These are phyloP conservation scores for Blumeriella jaapii DNA, from an alignment of 2,329 filamentous ascomycete genomes.

Conservation along the genomic window DNA sequence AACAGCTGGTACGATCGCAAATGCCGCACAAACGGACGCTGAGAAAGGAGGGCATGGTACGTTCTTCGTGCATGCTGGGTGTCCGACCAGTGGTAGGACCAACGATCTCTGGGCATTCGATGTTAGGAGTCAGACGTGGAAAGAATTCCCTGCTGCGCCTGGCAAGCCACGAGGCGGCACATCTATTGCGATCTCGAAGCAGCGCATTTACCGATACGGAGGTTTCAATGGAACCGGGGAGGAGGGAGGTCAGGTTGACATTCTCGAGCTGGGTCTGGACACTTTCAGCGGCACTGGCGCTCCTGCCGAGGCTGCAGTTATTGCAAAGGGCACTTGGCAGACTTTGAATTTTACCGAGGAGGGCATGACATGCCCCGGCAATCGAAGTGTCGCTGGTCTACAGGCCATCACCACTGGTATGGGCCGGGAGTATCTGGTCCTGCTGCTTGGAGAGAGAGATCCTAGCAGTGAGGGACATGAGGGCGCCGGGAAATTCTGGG, in stretches of 20 bases:
- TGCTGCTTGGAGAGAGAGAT: constrained; percentile 46
- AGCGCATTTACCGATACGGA: constrained; percentile 65
- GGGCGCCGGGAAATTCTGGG: constrained; percentile 41
- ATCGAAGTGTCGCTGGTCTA: constrained; percentile 42
- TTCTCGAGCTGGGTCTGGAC: constrained; percentile 46
- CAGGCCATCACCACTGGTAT: constrained; percentile 45
- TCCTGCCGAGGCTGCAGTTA: constrained; percentile 38
- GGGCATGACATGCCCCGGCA: constrained; percentile 36
- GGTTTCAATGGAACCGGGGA: constrained; percentile 64
- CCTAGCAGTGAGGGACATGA: constrained; percentile 38
- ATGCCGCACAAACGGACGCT: constrained; percentile 43
- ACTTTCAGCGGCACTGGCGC: constrained; percentile 39
- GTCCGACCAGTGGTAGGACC: constrained; percentile 46
- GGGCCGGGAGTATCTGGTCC: constrained; percentile 49
- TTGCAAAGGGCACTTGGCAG: constrained; percentile 43
- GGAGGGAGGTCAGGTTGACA: constrained; percentile 60
- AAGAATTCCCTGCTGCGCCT: constrained; percentile 53
- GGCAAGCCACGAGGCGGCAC: constrained; percentile 55
- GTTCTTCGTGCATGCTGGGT: constrained; percentile 68
- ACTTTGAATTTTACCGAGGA: constrained; percentile 36
- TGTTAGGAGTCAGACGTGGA: constrained; percentile 53
- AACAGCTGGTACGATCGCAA: constrained; percentile 45
- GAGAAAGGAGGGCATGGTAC: constrained; percentile 55
- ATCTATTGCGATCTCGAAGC: constrained; percentile 51
- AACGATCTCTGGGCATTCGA: constrained; percentile 72